Evolutionary conservation across 495 filamentous ascomycete genomes (phyloP).

Genomic region (Talaromyces trachyspermus): DNA sequence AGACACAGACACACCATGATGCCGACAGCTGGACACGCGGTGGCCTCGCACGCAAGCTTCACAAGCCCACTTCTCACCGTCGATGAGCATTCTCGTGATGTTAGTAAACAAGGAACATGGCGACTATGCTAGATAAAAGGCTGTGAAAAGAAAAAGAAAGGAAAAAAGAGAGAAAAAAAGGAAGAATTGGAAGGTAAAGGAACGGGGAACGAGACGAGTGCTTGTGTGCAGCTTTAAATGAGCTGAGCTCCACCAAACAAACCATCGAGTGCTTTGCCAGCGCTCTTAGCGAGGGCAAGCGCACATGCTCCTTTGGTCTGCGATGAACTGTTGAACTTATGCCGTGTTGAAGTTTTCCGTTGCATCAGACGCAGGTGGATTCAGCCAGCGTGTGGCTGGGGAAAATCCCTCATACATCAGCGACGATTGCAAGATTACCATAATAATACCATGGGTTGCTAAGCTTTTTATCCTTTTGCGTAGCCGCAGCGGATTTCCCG

Average conservation of each 20-base stretch:
- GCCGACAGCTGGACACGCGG: slow-evolving; percentile 58
- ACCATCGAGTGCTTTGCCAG: too few relatives aligned
- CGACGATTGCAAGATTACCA: too few relatives aligned
- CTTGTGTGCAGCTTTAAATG: neutral
- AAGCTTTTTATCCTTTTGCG: neutral
- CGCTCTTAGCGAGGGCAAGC: too few relatives aligned
- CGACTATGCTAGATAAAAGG: neutral
- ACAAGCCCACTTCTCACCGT: slow-evolving; percentile 85
- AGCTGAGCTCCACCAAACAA: too few relatives aligned
- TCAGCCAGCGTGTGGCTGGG: slow-evolving; percentile 7
- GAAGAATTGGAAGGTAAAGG: neutral
- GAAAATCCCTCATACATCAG: slow-evolving; percentile 11
- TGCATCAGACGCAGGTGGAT: too few relatives aligned
- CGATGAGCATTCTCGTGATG: slow-evolving; percentile 60
- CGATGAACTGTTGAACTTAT: too few relatives aligned
- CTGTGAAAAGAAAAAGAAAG: neutral
- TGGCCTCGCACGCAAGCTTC: slow-evolving; percentile 91
- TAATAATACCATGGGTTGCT: neutral
- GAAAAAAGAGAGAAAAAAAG: neutral
- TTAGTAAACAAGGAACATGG: slow-evolving; percentile 17
- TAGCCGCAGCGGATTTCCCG: neutral
- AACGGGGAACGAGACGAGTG: neutral
- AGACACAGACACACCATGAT: slow-evolving; percentile 36
- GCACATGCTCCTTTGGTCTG: too few relatives aligned
- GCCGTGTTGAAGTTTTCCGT: too few relatives aligned